Base-by-base conservation (phyloP, 2,329 filamentous ascomycete species). In the Claviceps africana region DNA sequence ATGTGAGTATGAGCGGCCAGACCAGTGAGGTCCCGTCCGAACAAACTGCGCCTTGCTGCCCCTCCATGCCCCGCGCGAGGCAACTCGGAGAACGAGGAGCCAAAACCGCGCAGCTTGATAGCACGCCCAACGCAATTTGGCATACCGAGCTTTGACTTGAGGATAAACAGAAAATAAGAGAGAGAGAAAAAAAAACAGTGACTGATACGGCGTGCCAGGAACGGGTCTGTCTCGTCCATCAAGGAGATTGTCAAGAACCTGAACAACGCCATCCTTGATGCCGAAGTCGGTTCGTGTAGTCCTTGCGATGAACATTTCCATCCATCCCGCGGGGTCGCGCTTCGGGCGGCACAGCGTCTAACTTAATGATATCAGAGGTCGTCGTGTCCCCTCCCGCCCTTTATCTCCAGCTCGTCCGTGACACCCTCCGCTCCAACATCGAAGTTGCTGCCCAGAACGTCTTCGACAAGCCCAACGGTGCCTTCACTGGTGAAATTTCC, bases 401-500 rank as follows among this genome's bases (percentile, higher is more conserved):
- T 67, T 97, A 95, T 78, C 88, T 98, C 62, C 80, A 88, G 65
- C 82, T 90, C 59, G 82, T 89, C 65, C 88, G 88, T 64, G 83
- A 93, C 68, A 77, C 83, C 65, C 79, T 91, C 63, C 81, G 83
- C 67, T 66, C 79, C 62, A 82, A 83, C 59, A 77, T 98, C 67
- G 85, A 87, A 65, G 86, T 98, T 57, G 86, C 91, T 53, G 85
- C 93, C 53, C 93, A 98, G 76, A 98, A 98, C 73, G 88, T 97
- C 71, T 97, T 82, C 73, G 87, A 97, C 78, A 91, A 91, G 81
- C 88, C 89, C 69, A 89, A 93, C 71, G 93, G 93, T 62, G 93
- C 93, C 63, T 97, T 86, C 78, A 98, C 93, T 37, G 93, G 93
- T 65, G 93, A 98, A 76, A 93, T 96, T 74, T 90, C 85, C 59